Evolutionary conservation across 2,329 filamentous ascomycete species (phyloP), one percentile per base, ranked within the genome.

Genomic region (Penicillium vulpinum): DNA sequence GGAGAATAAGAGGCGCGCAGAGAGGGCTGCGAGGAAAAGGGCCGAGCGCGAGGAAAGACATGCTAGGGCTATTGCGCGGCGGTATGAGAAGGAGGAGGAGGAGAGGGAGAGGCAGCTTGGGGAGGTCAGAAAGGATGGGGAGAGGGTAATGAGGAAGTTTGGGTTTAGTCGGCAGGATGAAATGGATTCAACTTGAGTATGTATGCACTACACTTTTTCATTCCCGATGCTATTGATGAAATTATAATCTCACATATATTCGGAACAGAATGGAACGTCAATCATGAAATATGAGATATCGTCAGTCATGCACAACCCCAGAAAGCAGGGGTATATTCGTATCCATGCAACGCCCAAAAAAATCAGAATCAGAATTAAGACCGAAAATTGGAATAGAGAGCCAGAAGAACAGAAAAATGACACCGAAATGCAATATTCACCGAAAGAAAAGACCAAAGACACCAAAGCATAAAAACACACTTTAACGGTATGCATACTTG

Each of bases 81-180:
- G 74, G 54, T 75, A 70, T 62, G 77, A 76, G 63, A 60, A 69
- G 26, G 80, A 82, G 67, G 67, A 73, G 56, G 73, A 67, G 57
- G 61, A 72, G 18, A 76, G 76, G 60, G 66, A 68, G 40, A 67
- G 59, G 36, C 72, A 72, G 51, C n/a, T 55, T 21, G 74, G 71
- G 21, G 63, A 58, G 18, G 53, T 62, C 44, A 65, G 65, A 54
- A 63, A 68, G 56, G 67, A 67, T 52, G 76, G 70, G 35, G 53
- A 50, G 11, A 67, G 48, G 57, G 45, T 70, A 39, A 70, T 70
- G 69, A 48, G 51, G 33, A 56, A 56, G 35, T 56, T 62, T 43
- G 35, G 59, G 36, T 54, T 44, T 24, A 45, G 28, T n/a, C n/a
- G 18, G 31, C 18, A 15, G n/a, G 11, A 9, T 46, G 31, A 43